A percentile compares a stretch with the other conserved stretches of the same genome.
These are phyloP conservation scores for Microdochium bolleyi DNA, from an alignment of 2,329 filamentous ascomycete species.

Conservation along the genomic window DNA sequence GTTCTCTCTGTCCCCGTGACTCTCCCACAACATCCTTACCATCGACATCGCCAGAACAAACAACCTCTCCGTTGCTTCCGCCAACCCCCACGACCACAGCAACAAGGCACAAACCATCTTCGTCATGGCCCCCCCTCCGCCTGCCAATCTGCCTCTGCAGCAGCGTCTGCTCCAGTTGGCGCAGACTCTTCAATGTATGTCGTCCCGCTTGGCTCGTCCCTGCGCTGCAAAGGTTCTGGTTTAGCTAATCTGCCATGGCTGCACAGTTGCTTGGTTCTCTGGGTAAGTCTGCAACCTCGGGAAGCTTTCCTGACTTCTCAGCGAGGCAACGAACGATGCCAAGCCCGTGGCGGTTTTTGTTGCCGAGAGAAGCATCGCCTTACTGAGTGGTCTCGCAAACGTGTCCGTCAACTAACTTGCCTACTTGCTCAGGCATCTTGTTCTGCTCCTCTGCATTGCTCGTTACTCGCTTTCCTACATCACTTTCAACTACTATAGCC, in stretches of 20 bases:
- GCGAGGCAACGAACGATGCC: neutral
- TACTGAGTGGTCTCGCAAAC: too few species aligned
- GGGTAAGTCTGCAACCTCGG: constrained; percentile 49
- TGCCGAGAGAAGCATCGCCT: too few species aligned
- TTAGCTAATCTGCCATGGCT: constrained; percentile 7
- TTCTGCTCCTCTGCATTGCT: constrained; percentile 72
- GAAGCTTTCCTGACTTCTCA: neutral
- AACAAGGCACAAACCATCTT: neutral
- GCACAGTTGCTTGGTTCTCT: constrained; percentile 67
- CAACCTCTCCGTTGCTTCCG: too few species aligned
- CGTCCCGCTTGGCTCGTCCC: constrained; percentile 7
- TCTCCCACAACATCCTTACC: neutral
- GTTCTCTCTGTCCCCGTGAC: neutral
- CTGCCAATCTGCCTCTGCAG: constrained; percentile 58
- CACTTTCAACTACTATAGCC: constrained; percentile 76
- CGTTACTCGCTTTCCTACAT: constrained; percentile 83
- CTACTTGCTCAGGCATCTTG: constrained; percentile 59
- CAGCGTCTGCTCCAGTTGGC: constrained; percentile 72
- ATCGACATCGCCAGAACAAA: neutral
- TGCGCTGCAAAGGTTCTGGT: neutral
- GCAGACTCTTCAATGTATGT: constrained; percentile 86
- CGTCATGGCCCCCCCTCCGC: constrained; percentile 66
- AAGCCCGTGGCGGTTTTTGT: too few species aligned
- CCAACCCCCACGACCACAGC: too few species aligned
- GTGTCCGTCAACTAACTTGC: too few species aligned